phyloP scores from a whole-genome alignment of 2,329 filamentous ascomycete genomes.

The Microsporum canis region DNA sequence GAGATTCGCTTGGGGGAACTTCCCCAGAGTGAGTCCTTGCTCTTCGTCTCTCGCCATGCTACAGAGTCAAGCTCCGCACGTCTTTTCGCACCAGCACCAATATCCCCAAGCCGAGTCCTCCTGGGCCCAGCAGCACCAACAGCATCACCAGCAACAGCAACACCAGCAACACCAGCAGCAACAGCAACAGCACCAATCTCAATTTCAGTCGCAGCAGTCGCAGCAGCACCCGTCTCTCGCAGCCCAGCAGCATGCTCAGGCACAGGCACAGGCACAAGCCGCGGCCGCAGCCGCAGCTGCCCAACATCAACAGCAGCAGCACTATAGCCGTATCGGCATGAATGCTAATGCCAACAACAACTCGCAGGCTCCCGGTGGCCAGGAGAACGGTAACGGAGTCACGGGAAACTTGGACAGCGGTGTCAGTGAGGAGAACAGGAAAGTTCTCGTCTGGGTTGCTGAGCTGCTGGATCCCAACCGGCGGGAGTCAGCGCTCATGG shows the following conservation, averaged over 20 bases:
- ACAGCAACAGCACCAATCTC: conserved; percentile 28
- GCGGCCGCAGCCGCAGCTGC: conserved; percentile 36
- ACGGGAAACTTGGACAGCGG: conserved; percentile 48
- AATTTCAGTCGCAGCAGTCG: conserved; percentile 29
- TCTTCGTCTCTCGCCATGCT: conserved; percentile 31
- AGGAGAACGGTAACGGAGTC: conserved; percentile 15
- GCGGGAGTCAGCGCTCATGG: conserved; percentile 79
- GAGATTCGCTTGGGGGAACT: conserved; percentile 17
- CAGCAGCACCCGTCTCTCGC: conserved; percentile 30
- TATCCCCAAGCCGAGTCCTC: conserved; percentile 37
- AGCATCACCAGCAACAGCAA: conserved; percentile 26
- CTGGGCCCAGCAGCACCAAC: conserved; percentile 32
- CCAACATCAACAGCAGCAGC: conserved; percentile 35
- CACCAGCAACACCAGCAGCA: conserved; percentile 31
- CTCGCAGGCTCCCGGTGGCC: conserved; percentile 20
- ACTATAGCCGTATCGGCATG: conserved; percentile 62
- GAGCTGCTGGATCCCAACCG: conserved; percentile 80
- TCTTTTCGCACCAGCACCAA: conserved; percentile 50
- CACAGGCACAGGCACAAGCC: conserved; percentile 25
- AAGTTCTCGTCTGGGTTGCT: conserved; percentile 86
- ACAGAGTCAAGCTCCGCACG: conserved; percentile 46
- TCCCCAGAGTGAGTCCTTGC: conserved; percentile 9
- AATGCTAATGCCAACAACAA: conserved; percentile 45
- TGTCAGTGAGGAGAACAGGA: conserved; percentile 79
- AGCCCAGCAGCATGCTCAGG: conserved; percentile 28